A percentile compares a stretch with the other conserved stretches of the same genome.
Evolutionary conservation across 2,329 filamentous ascomycete genomes (phyloP).

Genomic region (Aotearoamyces nothofagi): DNA sequence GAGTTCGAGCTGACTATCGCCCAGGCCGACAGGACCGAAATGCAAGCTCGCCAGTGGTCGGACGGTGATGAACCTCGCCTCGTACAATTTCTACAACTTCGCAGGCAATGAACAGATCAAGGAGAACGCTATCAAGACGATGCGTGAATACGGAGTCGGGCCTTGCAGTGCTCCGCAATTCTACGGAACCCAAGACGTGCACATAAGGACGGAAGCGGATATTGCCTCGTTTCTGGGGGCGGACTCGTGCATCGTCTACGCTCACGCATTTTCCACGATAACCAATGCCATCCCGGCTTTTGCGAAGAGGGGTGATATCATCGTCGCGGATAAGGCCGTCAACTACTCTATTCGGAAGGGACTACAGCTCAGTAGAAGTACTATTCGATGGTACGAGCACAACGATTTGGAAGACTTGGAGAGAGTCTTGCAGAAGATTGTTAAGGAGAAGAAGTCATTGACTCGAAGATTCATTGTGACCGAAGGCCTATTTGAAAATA

Average conservation of each 20-base stretch:
- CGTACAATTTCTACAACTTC: slow-evolving; percentile 97
- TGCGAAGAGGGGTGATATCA: slow-evolving; percentile 92
- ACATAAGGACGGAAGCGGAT: slow-evolving; percentile 91
- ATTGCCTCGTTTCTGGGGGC: slow-evolving; percentile 82
- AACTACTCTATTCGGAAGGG: slow-evolving; percentile 93
- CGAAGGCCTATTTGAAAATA: slow-evolving; percentile 83
- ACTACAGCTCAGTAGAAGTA: slow-evolving; percentile 82
- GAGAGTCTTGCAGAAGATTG: slow-evolving; percentile 67
- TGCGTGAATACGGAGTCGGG: slow-evolving; percentile 90
- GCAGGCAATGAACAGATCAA: slow-evolving; percentile 84
- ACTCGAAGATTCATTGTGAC: slow-evolving; percentile 93
- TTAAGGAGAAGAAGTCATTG: slow-evolving; percentile 72
- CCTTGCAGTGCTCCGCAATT: slow-evolving; percentile 95
- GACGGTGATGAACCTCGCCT: slow-evolving; percentile 88
- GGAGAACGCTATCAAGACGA: slow-evolving; percentile 83
- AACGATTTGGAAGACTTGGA: slow-evolving; percentile 93
- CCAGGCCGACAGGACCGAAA: slow-evolving; percentile 75
- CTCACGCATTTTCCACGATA: slow-evolving; percentile 90
- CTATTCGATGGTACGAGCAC: slow-evolving; percentile 86
- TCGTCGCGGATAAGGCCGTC: slow-evolving; percentile 84
- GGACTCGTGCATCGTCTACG: slow-evolving; percentile 83
- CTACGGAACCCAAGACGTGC: slow-evolving; percentile 95
- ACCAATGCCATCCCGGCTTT: slow-evolving; percentile 92
- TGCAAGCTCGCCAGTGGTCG: slow-evolving; percentile 77
- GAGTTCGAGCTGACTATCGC: background rate